Evolutionary conservation across 495 filamentous ascomycete genomes (phyloP).

Genomic region (Podospora australis): DNA sequence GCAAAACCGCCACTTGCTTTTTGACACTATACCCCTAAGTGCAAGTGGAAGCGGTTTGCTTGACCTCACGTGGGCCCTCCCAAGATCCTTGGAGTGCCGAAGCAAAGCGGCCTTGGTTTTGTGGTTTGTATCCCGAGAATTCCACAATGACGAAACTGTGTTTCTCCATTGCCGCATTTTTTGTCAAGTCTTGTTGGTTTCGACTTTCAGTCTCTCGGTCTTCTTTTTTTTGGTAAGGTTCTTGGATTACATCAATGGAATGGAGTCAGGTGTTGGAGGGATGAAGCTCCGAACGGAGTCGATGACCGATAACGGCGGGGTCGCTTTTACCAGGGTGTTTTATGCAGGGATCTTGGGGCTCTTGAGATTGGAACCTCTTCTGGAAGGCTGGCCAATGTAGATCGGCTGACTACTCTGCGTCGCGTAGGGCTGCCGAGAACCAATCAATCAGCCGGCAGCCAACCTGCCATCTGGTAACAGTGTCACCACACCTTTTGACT

Average conservation of each 20-base stretch:
- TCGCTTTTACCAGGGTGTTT: too few species aligned
- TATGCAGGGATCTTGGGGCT: too few species aligned
- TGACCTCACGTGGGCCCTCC: conserved; percentile 17
- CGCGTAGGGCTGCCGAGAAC: conserved; percentile 9
- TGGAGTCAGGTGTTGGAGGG: too few species aligned
- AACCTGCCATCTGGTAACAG: not conserved
- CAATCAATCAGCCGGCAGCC: not conserved
- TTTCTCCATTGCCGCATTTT: not conserved
- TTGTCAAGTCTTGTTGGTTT: too few species aligned
- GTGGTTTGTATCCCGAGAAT: not conserved
- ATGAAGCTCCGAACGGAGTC: too few species aligned
- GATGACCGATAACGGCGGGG: too few species aligned
- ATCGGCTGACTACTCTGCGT: conserved; percentile 11
- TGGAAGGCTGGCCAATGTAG: too few species aligned
- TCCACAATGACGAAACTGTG: not conserved
- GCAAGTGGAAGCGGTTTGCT: conserved; percentile 49
- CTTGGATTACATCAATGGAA: too few species aligned
- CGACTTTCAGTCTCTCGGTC: not conserved
- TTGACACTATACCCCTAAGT: conserved; percentile 57
- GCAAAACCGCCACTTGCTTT: not conserved
- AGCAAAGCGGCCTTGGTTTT: conserved; percentile 7
- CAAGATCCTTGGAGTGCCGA: conserved; percentile 13
- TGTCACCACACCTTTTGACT: too few species aligned
- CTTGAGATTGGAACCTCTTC: too few species aligned
- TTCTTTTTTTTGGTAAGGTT: too few species aligned